Percentiles rank a stretch among this genome's conserved stretches.
Conservation (phyloP, 2,329 filamentous ascomycete species). For the Arthrobotrys iridis region DNA sequence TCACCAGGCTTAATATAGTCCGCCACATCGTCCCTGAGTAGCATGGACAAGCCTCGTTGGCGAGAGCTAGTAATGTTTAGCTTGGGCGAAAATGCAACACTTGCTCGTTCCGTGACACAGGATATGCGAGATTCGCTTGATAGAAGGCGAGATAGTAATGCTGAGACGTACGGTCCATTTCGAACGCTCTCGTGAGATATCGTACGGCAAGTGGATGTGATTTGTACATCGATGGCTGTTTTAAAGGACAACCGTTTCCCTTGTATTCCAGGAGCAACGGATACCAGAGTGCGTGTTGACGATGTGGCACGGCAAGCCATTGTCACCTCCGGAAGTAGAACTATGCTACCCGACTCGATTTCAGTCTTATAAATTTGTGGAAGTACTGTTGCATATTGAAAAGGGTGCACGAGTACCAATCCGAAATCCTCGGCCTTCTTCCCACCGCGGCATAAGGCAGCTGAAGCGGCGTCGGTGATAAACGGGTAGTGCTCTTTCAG, state of each 20-base stretch:
- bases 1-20: neutral
- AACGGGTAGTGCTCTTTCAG: conserved; percentile 33
- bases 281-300: conserved; percentile 24
- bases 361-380: conserved; percentile 25
- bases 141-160: conserved; percentile 13
- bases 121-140: neutral
- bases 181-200: conserved; percentile 35
- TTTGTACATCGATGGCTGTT: conserved; percentile 39
- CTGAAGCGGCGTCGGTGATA: neutral
- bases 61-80: neutral
- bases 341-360: neutral
- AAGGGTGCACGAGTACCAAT: conserved; percentile 15
- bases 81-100: conserved; percentile 9
- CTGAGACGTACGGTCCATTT: conserved; percentile 24
- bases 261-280: conserved; percentile 3
- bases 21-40: conserved; percentile 19
- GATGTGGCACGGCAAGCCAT: conserved; percentile 25
- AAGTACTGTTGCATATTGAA: conserved; percentile 13
- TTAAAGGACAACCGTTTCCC: conserved; percentile 22
- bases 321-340: neutral
- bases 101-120: conserved; percentile 16
- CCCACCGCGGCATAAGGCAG: conserved; percentile 4
- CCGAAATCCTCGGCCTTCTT: conserved; percentile 7
- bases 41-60: conserved; percentile 17
- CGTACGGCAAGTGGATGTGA: conserved; percentile 23